phyloP scores from a whole-genome alignment of 257 asterid genomes.

The Voacanga thouarsii region DNA sequence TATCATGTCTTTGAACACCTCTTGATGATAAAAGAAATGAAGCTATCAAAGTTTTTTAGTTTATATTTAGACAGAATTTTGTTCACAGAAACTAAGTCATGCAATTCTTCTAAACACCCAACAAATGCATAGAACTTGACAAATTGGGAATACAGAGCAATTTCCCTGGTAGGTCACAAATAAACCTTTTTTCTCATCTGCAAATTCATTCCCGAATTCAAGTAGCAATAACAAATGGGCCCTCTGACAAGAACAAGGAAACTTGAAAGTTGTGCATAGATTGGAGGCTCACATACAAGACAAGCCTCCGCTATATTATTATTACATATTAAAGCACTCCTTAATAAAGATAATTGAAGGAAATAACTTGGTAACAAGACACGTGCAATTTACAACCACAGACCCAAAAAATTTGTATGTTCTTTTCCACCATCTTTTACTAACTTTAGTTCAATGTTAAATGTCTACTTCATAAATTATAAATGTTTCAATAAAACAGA shows the following conservation, averaged over 20 bases:
- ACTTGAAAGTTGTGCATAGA: not conserved
- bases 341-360: not conserved
- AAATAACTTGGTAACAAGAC: not conserved
- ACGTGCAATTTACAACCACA: not conserved
- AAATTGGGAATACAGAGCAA: not conserved
- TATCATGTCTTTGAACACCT: not conserved
- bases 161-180: not conserved
- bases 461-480: not conserved
- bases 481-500: not conserved
- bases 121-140: not conserved
- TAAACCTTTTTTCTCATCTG: not conserved
- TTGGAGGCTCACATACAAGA: not conserved
- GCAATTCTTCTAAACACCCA: not conserved
- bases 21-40: not conserved
- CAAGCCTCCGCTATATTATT: not conserved
- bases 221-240: not conserved
- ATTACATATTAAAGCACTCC: not conserved
- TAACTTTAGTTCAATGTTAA: not conserved
- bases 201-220: not conserved
- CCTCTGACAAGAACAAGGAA: not conserved
- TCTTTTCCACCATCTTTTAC: not conserved
- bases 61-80: not conserved
- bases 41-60: not conserved
- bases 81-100: not conserved
- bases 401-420: not conserved